phyloP scores from a whole-genome alignment of 176 grass and related monocot species.

The Cymbopogon citratus region DNA sequence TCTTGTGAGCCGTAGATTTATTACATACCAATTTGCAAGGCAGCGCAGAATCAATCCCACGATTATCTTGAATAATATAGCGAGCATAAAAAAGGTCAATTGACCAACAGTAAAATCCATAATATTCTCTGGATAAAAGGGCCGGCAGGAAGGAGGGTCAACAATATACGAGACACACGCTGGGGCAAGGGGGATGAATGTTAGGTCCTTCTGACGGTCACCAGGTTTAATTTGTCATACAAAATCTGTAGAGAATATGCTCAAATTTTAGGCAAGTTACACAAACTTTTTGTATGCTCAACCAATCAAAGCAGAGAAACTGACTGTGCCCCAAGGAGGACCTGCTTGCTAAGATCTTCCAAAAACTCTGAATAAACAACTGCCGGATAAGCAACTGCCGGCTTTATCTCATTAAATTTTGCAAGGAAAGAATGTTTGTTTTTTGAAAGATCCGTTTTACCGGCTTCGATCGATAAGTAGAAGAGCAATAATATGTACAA shows the following conservation, averaged over 20 bases:
- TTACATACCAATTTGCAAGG: constrained; percentile 70
- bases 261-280: too few species aligned
- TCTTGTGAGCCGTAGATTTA: constrained; percentile 61
- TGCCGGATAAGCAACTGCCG: too few species aligned
- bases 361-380: constrained; percentile 88
- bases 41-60: constrained; percentile 66
- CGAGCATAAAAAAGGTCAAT: constrained; percentile 82
- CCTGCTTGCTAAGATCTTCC: constrained; percentile 69
- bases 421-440: constrained; percentile 97
- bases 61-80: constrained; percentile 87
- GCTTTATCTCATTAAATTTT: constrained; percentile 99
- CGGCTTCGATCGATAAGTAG: too few species aligned
- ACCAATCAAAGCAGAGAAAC: too few species aligned
- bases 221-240: constrained; percentile 87
- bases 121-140: constrained; percentile 68
- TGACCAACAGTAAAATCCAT: constrained; percentile 80
- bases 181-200: constrained; percentile 90
- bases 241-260: constrained; percentile 41
- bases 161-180: constrained; percentile 80
- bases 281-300: neutral
- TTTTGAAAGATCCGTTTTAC: too few species aligned
- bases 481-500: too few species aligned
- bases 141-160: constrained; percentile 64
- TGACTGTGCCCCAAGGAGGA: too few species aligned
- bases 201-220: constrained; percentile 91